A percentile compares a stretch with the other conserved stretches of the same genome.
Conservation (phyloP, 768 basidiomycete species). For the Boletus vermiculosoides region DNA sequence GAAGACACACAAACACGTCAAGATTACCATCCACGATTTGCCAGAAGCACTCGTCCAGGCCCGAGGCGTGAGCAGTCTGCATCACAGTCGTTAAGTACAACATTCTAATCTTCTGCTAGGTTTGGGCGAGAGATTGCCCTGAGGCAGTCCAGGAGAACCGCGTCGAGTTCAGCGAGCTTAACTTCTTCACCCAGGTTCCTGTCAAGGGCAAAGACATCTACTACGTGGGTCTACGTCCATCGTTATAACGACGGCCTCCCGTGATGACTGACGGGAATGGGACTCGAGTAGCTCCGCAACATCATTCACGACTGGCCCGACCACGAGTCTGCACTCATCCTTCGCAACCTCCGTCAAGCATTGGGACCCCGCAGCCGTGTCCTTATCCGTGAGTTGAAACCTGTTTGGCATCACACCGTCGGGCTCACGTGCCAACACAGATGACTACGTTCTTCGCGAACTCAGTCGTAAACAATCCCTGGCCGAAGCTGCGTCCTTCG, state of each 20-base stretch:
- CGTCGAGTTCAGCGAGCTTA: conserved; percentile 29
- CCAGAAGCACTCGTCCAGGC: conserved; percentile 25
- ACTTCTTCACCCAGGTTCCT: conserved; percentile 33
- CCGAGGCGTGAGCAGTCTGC: conserved; percentile 7
- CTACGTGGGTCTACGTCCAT: conserved; percentile 25
- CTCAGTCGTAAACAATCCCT: conserved; percentile 15
- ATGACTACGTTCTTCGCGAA: conserved; percentile 23
- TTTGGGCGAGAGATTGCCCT: conserved; percentile 27
- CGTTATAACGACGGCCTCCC: neutral
- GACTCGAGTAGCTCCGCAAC: conserved; percentile 15
- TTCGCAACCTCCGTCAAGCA: conserved; percentile 30
- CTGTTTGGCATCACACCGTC: neutral
- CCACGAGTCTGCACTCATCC: conserved; percentile 23
- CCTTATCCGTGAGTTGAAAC: conserved; percentile 30
- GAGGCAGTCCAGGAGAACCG: conserved; percentile 24
- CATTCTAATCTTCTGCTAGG: conserved; percentile 11
- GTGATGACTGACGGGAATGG: neutral
- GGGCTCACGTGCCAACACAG: conserved; percentile 8
- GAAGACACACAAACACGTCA: conserved; percentile 29
- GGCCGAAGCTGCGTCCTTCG: conserved; percentile 12
- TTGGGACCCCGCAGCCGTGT: conserved; percentile 31
- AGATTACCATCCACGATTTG: conserved; percentile 34
- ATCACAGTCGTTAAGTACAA: no score
- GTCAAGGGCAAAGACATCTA: conserved; percentile 31
- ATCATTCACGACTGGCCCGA: conserved; percentile 38